These are phyloP conservation scores for Mycosphaerelloides madeirae DNA, from an alignment of 2,329 filamentous ascomycete species.

Conservation along the genomic window DNA sequence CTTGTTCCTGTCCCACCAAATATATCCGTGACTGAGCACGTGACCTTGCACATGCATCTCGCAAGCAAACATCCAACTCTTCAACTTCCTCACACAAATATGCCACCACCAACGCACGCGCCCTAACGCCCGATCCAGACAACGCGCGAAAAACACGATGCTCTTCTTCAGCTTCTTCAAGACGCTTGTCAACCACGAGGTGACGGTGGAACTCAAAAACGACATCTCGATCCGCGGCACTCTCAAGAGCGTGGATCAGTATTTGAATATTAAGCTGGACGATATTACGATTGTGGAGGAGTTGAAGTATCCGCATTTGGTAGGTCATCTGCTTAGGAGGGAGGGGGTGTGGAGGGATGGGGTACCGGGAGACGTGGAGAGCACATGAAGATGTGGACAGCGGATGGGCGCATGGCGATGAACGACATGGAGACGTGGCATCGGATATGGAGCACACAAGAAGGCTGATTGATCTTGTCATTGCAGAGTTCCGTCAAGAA, in stretches of 20 bases:
- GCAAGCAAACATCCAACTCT: not conserved
- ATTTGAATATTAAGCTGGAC: slow-evolving; percentile 98
- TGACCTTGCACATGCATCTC: slow-evolving; percentile 1
- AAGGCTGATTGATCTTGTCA: not conserved
- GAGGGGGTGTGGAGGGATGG: too few relatives aligned
- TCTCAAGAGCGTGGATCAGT: slow-evolving; percentile 96
- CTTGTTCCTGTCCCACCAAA: too few relatives aligned
- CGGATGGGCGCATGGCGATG: not conserved
- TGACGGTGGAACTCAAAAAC: slow-evolving; percentile 98
- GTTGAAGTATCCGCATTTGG: slow-evolving; percentile 88
- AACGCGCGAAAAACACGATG: slow-evolving; percentile 6
- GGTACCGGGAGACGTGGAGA: too few relatives aligned
- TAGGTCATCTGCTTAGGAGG: slow-evolving; percentile 47
- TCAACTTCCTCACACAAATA: not conserved
- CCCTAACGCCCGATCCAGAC: slow-evolving; percentile 1
- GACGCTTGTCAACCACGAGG: slow-evolving; percentile 74
- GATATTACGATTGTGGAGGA: slow-evolving; percentile 91
- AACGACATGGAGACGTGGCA: not conserved
- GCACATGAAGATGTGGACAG: too few relatives aligned
- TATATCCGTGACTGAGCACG: not conserved
- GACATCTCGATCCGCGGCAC: slow-evolving; percentile 95
- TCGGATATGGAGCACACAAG: not conserved
- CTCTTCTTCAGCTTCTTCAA: slow-evolving; percentile 26
- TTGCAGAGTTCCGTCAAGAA: slow-evolving; percentile 76
- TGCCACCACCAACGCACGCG: slow-evolving; percentile 3